Percentiles rank a stretch among this genome's conserved stretches.
Evolutionary conservation across 257 asterid genomes (phyloP).

Genomic region (Solanum microdontum): DNA sequence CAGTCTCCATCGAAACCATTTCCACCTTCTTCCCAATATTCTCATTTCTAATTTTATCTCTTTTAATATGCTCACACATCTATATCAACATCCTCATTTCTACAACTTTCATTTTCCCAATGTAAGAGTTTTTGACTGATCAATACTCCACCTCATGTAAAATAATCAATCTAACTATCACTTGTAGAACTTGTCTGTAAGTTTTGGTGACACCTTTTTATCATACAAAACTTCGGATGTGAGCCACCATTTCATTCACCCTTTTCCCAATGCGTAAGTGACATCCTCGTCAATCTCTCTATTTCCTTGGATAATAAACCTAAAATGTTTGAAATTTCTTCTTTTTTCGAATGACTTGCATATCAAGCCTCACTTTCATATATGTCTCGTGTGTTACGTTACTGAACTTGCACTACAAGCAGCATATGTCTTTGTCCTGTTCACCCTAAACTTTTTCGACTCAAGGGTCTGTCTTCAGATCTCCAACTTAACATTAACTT

Average conservation of each 20-base stretch:
- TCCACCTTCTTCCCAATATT: background rate
- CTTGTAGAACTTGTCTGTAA: background rate
- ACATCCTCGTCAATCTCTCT: background rate
- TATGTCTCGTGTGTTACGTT: too few species aligned
- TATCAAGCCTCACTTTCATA: background rate
- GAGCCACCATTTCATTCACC: background rate
- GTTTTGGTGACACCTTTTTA: background rate
- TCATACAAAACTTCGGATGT: background rate
- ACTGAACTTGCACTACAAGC: background rate
- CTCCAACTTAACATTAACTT: background rate
- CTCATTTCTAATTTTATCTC: background rate
- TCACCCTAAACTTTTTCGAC: background rate
- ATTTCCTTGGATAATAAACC: background rate
- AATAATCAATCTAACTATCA: background rate
- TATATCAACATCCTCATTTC: background rate
- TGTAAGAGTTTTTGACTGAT: background rate
- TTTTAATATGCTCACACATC: background rate
- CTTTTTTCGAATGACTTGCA: background rate
- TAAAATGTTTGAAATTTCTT: too few species aligned
- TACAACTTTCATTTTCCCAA: background rate
- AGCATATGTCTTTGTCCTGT: too few species aligned
- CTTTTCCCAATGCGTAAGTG: background rate
- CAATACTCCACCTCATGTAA: background rate
- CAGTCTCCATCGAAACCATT: background rate
- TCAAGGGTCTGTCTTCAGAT: background rate